Percentiles rank a stretch among this genome's conserved stretches.
phyloP scores from a whole-genome alignment of 768 basidiomycete genomes.

The Strobilomyces echinocephalus region DNA sequence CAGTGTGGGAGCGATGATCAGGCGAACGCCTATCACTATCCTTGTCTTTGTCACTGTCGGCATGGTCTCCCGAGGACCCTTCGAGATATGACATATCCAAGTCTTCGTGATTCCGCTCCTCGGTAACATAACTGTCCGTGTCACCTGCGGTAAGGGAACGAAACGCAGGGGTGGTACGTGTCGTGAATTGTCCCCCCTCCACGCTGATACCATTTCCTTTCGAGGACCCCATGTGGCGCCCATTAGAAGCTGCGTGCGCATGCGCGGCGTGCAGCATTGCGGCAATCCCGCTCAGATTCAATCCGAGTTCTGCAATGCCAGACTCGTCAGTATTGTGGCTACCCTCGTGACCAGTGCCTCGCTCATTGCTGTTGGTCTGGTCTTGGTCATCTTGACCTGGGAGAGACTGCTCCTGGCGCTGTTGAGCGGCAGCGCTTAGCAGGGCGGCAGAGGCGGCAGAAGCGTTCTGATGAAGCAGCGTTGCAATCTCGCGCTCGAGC shows the following conservation, averaged over 20 bases:
- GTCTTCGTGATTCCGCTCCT: slow-evolving; percentile 41
- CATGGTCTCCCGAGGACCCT: slow-evolving; percentile 22
- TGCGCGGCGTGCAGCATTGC: slow-evolving; percentile 78
- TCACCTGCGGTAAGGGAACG: slow-evolving; percentile 66
- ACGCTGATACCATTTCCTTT: slow-evolving; percentile 44
- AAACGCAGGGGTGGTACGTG: slow-evolving; percentile 72
- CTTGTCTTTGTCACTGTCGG: slow-evolving; percentile 33
- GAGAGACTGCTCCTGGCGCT: slow-evolving; percentile 47
- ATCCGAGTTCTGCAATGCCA: slow-evolving; percentile 38
- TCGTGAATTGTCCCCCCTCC: slow-evolving; percentile 46
- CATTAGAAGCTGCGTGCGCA: slow-evolving; percentile 49
- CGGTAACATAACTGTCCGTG: slow-evolving; percentile 18
- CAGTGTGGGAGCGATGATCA: slow-evolving; percentile 18
- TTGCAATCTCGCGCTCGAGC: slow-evolving; percentile 74
- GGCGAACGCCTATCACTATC: slow-evolving; percentile 39
- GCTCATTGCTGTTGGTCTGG: slow-evolving; percentile 17
- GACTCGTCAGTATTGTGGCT: slow-evolving; percentile 15
- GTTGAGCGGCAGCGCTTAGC: slow-evolving; percentile 63
- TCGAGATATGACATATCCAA: slow-evolving; percentile 53
- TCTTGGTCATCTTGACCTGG: slow-evolving; percentile 35
- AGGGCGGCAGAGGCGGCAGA: slow-evolving; percentile 63
- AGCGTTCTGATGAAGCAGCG: slow-evolving; percentile 69
- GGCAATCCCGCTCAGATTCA: slow-evolving; percentile 63
- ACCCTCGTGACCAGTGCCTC: slow-evolving; percentile 8
- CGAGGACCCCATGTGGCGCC: slow-evolving; percentile 42